Evolutionary conservation across 768 basidiomycete genomes (phyloP).

Genomic region (Wakefieldia striispora): DNA sequence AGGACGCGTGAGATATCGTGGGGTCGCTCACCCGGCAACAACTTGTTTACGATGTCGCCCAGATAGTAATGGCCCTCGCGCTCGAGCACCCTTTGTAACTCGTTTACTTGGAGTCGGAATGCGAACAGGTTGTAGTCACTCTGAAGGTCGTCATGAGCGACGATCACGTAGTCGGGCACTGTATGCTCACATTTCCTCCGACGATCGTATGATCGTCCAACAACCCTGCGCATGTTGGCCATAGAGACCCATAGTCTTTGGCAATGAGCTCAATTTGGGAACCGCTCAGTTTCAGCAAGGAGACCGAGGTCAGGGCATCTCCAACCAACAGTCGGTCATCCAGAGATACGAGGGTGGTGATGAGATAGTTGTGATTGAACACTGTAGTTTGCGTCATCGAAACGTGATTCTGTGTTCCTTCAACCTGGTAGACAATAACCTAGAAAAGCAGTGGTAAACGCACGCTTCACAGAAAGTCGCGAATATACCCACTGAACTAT

Average conservation of each 20-base stretch:
- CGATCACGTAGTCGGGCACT: constrained; percentile 5
- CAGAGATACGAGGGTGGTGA: constrained; percentile 61
- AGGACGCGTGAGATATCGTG: not conserved
- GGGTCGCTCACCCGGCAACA: constrained; percentile 54
- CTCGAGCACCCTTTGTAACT: constrained; percentile 49
- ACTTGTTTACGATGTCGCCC: constrained; percentile 75
- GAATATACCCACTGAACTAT: constrained; percentile 60
- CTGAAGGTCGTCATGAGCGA: constrained; percentile 37
- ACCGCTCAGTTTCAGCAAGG: constrained; percentile 54
- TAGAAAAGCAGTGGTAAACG: constrained; percentile 19
- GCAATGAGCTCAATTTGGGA: constrained; percentile 53
- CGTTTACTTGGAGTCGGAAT: constrained; percentile 48
- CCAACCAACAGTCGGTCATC: constrained; percentile 62
- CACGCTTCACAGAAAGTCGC: not conserved
- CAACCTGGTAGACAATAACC: constrained; percentile 49
- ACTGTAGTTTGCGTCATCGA: constrained; percentile 40
- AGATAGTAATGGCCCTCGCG: constrained; percentile 69
- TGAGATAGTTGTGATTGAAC: constrained; percentile 84
- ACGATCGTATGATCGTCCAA: constrained; percentile 56
- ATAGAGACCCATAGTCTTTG: constrained; percentile 73
- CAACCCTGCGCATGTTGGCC: constrained; percentile 67
- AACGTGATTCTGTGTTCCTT: constrained; percentile 32
- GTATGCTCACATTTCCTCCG: constrained; percentile 65
- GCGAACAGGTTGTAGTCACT: constrained; percentile 65
- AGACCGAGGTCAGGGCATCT: constrained; percentile 79